Evolutionary conservation across 441 rosid species (phyloP), one percentile per base, ranked within the genome.

Genomic region (Arabidopsis hybrid): DNA sequence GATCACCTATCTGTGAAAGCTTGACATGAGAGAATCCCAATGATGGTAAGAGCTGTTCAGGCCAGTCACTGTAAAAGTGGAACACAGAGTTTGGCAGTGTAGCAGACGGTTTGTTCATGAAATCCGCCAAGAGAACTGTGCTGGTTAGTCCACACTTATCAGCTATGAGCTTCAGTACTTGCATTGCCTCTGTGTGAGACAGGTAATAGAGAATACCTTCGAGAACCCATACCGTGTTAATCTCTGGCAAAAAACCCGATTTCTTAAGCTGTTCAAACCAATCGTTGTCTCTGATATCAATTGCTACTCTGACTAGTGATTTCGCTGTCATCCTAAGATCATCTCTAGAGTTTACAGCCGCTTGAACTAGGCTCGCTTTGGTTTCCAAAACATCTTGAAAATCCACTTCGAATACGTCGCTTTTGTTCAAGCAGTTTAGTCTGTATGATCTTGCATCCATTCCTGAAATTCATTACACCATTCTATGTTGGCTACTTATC

Each of bases 361-460:
- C 93, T 74, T 89, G 77, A 60, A 86, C 70, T 60, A 94, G 87
- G 59, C 86, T 76, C 34, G 83, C 67, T 83, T 91, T 94, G 55
- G 75, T 78, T 78, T 87, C 87, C 83, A 90, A 78, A 71, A 91
- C 89, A 80, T 86, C 95, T 9, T 87, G 67, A 75, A 91, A 91
- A 83, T 94, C 98, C 18, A 94, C 92, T 84, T 91, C 98, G 59
- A 85, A 90, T 72, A 91, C 85, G 6, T 83, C 80, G 62, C 88
- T 84, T 73, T 90, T 89, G 83, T 83, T 83, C 75, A 91, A 83
- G 83, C 90, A 88, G 78, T 68, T 78, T 58, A 90, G 79, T 52
- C 96, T 88, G 84, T 89, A 94, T 52, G 95, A 93, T 76, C 96
- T 90, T 47, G 96, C 78, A 79, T 94, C 98, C 97, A 94, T 94